These are phyloP conservation scores for Pleoardoris graminearum DNA, from an alignment of 2,329 filamentous ascomycete genomes.

Conservation along the genomic window DNA sequence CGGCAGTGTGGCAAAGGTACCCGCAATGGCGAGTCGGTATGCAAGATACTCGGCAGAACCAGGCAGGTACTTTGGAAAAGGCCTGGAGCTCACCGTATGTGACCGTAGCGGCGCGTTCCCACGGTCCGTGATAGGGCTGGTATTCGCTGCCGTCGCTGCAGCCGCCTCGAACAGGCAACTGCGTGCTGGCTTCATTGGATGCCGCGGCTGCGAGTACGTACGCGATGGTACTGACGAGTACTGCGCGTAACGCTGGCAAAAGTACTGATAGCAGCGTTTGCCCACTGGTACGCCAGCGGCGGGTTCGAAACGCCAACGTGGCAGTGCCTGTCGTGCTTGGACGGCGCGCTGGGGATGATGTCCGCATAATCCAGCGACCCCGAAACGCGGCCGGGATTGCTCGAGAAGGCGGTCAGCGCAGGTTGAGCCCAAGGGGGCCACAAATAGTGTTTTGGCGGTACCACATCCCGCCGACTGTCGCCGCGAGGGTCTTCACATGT, in stretches of 20 bases:
- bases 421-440: conserved; percentile 25
- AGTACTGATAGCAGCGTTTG: too few species aligned
- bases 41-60: conserved; percentile 24
- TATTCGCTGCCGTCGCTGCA: not conserved
- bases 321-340: conserved; percentile 3
- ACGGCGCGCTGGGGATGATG: not conserved
- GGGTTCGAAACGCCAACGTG: conserved; percentile 1
- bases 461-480: not conserved
- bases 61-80: conserved; percentile 23
- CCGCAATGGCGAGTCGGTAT: conserved; percentile 14
- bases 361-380: conserved; percentile 12
- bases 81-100: conserved; percentile 32
- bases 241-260: not conserved
- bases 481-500: not conserved
- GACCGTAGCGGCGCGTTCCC: conserved; percentile 32
- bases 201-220: not conserved
- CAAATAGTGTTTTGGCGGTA: conserved; percentile 15
- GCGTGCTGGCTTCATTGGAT: conserved; percentile 10
- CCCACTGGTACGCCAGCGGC: not conserved
- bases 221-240: not conserved
- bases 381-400: conserved; percentile 1
- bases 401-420: conserved; percentile 7
- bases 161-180: conserved; percentile 7
- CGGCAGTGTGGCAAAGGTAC: conserved; percentile 20
- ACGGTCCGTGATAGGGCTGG: conserved; percentile 1